Evolutionary conservation across 257 asterid genomes (phyloP), one percentile per base, ranked within the genome.

Genomic region (Phtheirospermum japonicum): DNA sequence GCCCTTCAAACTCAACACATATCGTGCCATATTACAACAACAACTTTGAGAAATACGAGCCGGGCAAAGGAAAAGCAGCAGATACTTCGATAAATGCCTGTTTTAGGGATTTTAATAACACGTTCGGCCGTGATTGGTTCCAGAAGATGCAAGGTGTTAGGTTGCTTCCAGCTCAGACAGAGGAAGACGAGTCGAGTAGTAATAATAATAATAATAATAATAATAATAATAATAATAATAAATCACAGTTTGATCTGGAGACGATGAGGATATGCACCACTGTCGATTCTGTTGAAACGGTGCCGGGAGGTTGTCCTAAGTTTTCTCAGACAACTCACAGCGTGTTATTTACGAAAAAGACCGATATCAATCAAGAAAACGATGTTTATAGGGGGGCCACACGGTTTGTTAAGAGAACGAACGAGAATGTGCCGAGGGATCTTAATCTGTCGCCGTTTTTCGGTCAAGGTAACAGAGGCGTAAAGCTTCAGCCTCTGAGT

Each of bases 321-420:
- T 63, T 74, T 71, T 79, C 89, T 71, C 91, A 78, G 80, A 73
- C 84, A 61, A 81, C 77, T 17, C 90, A 50, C 63, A 66, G 81
- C 40, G 46, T 76, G 59, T 73, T 80, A 16, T 74, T 81, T 59
- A 57, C 86, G 0, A 65, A 76, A 65, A 65, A 74, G 56, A 63
- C 73, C 10, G 86, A 72, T 68, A 64, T 69, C 71, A 58, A 72
- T 65, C 30, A 68, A 23, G 80, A 73, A 68, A 64, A 71, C 26
- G 73, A 69, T 40, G 61, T 66, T 51, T 54, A 69, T 59, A 59
- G 68, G 63, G 66, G 68, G 65, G 63, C 64, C 28, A 20, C 71
- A 7, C 32, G 75, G 64, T 68, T 62, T 7, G 13, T 70, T 12
- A 58, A 68, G 39, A 60, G 64, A 34, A 57, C 63, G 65, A 68